phyloP scores from a whole-genome alignment of 2,329 filamentous ascomycete species.

The Huntiella decipiens region DNA sequence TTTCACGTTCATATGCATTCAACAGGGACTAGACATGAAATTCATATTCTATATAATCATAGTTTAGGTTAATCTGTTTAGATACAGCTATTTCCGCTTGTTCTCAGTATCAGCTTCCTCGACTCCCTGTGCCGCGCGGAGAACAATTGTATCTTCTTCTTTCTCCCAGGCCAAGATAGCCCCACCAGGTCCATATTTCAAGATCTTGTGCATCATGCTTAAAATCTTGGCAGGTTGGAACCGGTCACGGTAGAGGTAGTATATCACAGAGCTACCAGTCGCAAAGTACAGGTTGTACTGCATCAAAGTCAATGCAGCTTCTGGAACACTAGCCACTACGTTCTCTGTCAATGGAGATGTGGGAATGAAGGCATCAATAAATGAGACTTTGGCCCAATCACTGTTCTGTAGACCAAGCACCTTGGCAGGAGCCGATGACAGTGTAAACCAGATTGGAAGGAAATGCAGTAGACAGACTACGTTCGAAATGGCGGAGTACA shows the following conservation, averaged over 20 bases:
- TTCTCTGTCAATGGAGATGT: constrained; percentile 6
- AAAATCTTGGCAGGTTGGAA: neutral
- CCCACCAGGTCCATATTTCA: constrained; percentile 8
- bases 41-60: too few species aligned
- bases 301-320: constrained; percentile 11
- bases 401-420: neutral
- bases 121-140: constrained; percentile 7
- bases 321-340: constrained; percentile 8
- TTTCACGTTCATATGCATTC: too few species aligned
- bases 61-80: too few species aligned
- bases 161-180: constrained; percentile 8
- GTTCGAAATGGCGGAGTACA: constrained; percentile 11
- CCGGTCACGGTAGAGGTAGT: constrained; percentile 1
- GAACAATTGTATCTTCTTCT: constrained; percentile 6
- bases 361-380: constrained; percentile 11
- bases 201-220: constrained; percentile 3
- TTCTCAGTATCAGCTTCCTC: constrained; percentile 8
- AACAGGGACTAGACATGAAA: too few species aligned
- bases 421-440: constrained; percentile 3
- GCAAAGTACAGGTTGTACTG: constrained; percentile 15
- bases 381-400: constrained; percentile 4
- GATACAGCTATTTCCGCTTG: neutral
- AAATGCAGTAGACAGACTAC: constrained; percentile 4
- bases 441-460: constrained; percentile 7
- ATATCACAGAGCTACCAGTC: constrained; percentile 4